Percentiles rank a stretch among this genome's conserved stretches.
Evolutionary conservation across 805 yeast genomes (phyloP).

Genomic region (Cyberlindnera petersonii): DNA sequence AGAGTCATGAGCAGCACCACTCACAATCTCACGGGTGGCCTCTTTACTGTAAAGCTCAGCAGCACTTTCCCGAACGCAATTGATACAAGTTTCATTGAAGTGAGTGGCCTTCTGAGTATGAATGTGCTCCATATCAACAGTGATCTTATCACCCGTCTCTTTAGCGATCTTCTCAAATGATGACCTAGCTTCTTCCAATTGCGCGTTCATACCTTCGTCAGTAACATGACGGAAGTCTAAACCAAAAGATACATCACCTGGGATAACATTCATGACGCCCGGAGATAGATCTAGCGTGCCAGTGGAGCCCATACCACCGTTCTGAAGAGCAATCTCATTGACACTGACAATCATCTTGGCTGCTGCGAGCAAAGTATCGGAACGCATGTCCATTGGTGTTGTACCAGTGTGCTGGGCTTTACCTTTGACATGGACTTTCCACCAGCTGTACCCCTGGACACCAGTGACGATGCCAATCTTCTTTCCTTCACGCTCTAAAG

Average conservation of each 20-base stretch:
- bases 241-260: constrained; percentile 55
- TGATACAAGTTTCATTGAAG: constrained; percentile 49
- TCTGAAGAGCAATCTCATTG: constrained; percentile 48
- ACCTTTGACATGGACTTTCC: constrained; percentile 52
- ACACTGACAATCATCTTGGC: constrained; percentile 53
- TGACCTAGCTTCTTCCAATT: constrained; percentile 36
- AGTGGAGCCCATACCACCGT: constrained; percentile 53
- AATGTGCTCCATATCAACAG: constrained; percentile 40
- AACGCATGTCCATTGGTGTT: constrained; percentile 58
- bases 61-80: constrained; percentile 52
- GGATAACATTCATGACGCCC: constrained; percentile 63
- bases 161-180: constrained; percentile 36
- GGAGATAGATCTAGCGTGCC: constrained; percentile 58
- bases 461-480: constrained; percentile 64
- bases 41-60: constrained; percentile 43
- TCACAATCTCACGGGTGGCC: constrained; percentile 42
- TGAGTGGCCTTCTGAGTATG: constrained; percentile 53
- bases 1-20: constrained; percentile 77
- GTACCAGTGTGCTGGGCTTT: constrained; percentile 73
- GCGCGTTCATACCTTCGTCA: constrained; percentile 39
- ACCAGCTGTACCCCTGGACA: constrained; percentile 66
- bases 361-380: constrained; percentile 59
- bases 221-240: constrained; percentile 56
- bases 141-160: constrained; percentile 30
- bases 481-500: constrained; percentile 51